Evolutionary conservation across 257 asterid species (phyloP), one percentile per base, ranked within the genome.

Genomic region (Euphrasia confusa): DNA sequence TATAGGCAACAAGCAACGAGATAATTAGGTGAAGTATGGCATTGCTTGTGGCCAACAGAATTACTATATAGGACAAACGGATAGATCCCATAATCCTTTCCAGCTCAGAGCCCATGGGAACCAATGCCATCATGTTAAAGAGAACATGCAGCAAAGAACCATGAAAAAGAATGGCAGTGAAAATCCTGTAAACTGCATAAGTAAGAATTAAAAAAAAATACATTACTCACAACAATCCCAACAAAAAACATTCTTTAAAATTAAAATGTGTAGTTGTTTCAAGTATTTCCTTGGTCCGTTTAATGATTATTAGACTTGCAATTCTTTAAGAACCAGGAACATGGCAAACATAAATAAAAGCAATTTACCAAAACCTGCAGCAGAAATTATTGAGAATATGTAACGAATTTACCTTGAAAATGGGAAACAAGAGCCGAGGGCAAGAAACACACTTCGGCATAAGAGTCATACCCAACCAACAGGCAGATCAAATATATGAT

Each of bases 21-120:
- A 89, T 71, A 42, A 83, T 71, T 45, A 93, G 89, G 76, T 93
- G 95, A 68, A 89, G 66, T 67, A 93, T 49, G 58, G 92, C 99
- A 77, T 85, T 93, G 86, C 95, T 82, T 54, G 81, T 62, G 37
- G 95, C 97, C 76, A 93, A 74, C 59, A 93, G 75, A 67, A 81
- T 59, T 66, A 74, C 78, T 63, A 80, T 65, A 76, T 82, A 87
- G 68, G 81, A 65, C 81, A 87, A 71, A 69, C 96, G 91, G 71
- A 93, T 77, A 33, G 99, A 93, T 68, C 99, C 99, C 97, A 89
- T 89, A 59, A 93, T 83, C 78, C 97, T 85, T 81, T 93, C 99
- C 73, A 93, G 89, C 79, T 89, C 99, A 63, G 99, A 84, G 58
- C 99, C 99, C 87, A 93, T 77, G 58, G 99, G 97, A 61, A 87